Base-by-base conservation (phyloP, 73 alveolate genomes). In the Tetrahymena malaccensis region DNA sequence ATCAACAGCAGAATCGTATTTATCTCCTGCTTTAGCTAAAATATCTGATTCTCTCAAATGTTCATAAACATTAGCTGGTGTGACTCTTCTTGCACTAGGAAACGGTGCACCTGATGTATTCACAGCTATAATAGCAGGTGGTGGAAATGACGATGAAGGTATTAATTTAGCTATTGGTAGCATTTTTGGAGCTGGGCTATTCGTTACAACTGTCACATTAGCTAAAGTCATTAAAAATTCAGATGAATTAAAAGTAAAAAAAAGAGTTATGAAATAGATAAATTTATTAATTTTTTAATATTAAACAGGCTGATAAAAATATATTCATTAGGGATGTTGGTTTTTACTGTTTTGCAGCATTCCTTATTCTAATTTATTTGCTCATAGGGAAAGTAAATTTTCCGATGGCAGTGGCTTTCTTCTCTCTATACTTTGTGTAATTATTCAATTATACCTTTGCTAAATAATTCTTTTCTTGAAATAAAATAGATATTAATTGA, bases 51-150 rank as follows among this genome's bases (percentile, higher is more conserved):
- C 89, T 19, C 37, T 70, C 1, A 70, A 70, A 70, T 70, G 89
- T 11, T 70, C 89, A 11, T 70, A 70, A 70, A 70, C 34, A 19
- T 27, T 70, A n/a, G 89, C 89, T 15, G 98, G 99, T 55, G 98
- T 98, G 10, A 99, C 99, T 22, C 94, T 99, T 15, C 97, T 99
- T 50, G 99, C 99, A 57, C 98, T 99, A 85, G 99, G 99, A 15
- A 99, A 98, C 96, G 99, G 99, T n/a, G 99, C 99, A 7, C 99
- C 99, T 55, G 99, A 99, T 96, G 99, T 99, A n/a, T 95, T 99
- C 85, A 97, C 99, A 8, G 97, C 99, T 37, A 95, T 99, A 34
- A 97, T 98, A 27, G 99, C 99, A 50, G 94, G 95, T n/a, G 95
- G 97, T 43, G 37, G 89, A 25, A 70, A 31, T 70, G 97, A 89